Evolutionary conservation across 1,284 basidiomycete genomes (phyloP).

Genomic region (Cerioporus squamosus): DNA sequence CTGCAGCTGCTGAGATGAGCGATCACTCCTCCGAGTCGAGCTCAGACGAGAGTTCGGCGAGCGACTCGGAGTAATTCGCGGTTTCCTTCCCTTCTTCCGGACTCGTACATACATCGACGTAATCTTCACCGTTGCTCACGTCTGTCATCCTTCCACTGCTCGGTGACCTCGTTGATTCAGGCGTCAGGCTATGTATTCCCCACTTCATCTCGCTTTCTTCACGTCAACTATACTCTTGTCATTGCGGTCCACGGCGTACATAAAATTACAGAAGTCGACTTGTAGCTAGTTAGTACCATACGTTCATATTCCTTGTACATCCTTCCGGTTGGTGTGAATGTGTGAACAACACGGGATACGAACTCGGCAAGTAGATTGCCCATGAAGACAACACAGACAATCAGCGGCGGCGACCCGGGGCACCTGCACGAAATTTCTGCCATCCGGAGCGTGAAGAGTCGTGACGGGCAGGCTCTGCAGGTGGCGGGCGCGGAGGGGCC

Average conservation of each 20-base stretch:
- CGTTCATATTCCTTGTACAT: slow-evolving; percentile 27
- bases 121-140: slow-evolving; percentile 16
- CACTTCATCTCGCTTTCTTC: slow-evolving; percentile 23
- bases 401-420: slow-evolving; percentile 31
- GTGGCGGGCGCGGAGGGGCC: slow-evolving; percentile 1
- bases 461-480: slow-evolving; percentile 13
- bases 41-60: slow-evolving; percentile 75
- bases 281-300: slow-evolving; percentile 43
- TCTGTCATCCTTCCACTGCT: slow-evolving; percentile 18
- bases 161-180: slow-evolving; percentile 11
- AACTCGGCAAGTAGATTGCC: too few relatives aligned
- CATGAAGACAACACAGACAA: too few relatives aligned
- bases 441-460: slow-evolving; percentile 45
- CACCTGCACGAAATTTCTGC: slow-evolving; percentile 53
- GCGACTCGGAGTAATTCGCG: slow-evolving; percentile 72
- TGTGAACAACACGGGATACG: background rate
- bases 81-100: slow-evolving; percentile 4
- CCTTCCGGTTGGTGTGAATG: background rate
- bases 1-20: slow-evolving; percentile 55
- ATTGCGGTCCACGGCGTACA: slow-evolving; percentile 28
- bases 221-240: slow-evolving; percentile 1
- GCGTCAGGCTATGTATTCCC: slow-evolving; percentile 16
- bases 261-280: slow-evolving; percentile 39
- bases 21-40: slow-evolving; percentile 80
- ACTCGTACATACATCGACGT: slow-evolving; percentile 24